A percentile compares a stretch with the other conserved stretches of the same genome.
phyloP scores from a whole-genome alignment of 371 early-diverging fungal species.

The Agmasoma carcini region DNA sequence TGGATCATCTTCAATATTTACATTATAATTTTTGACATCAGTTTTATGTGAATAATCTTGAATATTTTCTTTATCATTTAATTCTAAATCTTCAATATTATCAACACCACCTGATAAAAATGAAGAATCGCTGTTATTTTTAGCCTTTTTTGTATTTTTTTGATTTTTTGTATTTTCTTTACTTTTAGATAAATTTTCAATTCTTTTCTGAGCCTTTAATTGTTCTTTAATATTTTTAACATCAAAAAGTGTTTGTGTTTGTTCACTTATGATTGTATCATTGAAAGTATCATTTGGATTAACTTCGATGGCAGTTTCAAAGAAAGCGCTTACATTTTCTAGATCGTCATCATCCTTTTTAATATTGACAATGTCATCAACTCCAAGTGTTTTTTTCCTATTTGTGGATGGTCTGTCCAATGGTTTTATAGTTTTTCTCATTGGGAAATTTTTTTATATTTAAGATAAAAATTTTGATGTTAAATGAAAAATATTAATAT shows the following conservation, averaged over 20 bases:
- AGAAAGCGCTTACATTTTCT: slow-evolving; percentile 48
- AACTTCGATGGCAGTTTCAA: slow-evolving; percentile 28
- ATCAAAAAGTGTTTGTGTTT: slow-evolving; percentile 34
- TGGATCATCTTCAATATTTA: neutral
- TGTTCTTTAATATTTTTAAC: slow-evolving; percentile 27
- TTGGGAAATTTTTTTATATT: slow-evolving; percentile 5
- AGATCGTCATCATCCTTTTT: slow-evolving; percentile 39
- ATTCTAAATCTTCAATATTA: too few species aligned
- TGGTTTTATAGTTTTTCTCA: slow-evolving; percentile 41
- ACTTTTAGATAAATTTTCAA: neutral
- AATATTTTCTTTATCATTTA: too few species aligned
- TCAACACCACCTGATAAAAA: too few species aligned
- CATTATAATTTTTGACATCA: neutral
- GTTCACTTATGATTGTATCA: neutral
- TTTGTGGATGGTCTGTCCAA: slow-evolving; percentile 7
- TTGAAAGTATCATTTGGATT: slow-evolving; percentile 24
- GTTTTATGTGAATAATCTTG: neutral
- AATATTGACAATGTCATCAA: slow-evolving; percentile 18
- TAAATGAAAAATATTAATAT: neutral
- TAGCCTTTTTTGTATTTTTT: neutral
- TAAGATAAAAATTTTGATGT: neutral
- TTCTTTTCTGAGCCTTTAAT: slow-evolving; percentile 4
- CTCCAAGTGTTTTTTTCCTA: slow-evolving; percentile 30
- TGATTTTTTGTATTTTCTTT: neutral
- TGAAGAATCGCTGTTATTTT: too few species aligned